Conservation (phyloP, 805 yeast genomes). For the Nakazawaea sp. region DNA sequence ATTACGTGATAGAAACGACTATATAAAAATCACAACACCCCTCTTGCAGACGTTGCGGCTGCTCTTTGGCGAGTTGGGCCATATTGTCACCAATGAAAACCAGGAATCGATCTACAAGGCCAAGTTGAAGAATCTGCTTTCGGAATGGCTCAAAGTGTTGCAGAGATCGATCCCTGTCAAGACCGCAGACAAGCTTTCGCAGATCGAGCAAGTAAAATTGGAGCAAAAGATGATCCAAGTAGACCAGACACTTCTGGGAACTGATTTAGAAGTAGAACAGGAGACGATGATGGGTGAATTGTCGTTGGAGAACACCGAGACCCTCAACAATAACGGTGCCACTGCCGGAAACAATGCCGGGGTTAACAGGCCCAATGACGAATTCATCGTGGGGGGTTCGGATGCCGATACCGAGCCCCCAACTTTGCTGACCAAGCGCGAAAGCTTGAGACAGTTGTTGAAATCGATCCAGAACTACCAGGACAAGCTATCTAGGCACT, state of each 20-base stretch:
- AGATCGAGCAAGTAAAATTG: slow-evolving; percentile 13
- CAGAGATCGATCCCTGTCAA: slow-evolving; percentile 7
- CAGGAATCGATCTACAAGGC: slow-evolving; percentile 1
- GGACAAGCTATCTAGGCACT: neutral
- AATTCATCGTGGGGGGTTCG: too few relatives aligned
- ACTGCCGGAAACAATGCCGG: neutral
- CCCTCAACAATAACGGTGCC: neutral
- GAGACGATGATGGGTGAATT: slow-evolving; percentile 9
- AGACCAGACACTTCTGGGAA: neutral
- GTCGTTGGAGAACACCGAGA: neutral
- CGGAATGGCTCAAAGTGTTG: slow-evolving; percentile 10
- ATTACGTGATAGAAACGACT: slow-evolving; percentile 2
- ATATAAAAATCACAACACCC: neutral
- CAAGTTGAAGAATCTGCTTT: neutral
- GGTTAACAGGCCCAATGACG: too few relatives aligned
- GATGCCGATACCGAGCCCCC: neutral
- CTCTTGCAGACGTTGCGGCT: slow-evolving; percentile 1
- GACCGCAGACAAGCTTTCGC: slow-evolving; percentile 10
- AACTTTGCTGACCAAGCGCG: neutral
- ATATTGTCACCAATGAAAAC: neutral
- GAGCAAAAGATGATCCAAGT: slow-evolving; percentile 10
- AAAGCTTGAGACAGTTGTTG: slow-evolving; percentile 1
- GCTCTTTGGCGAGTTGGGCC: slow-evolving; percentile 4
- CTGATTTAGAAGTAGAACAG: slow-evolving; percentile 5
- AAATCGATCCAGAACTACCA: slow-evolving; percentile 5